phyloP scores from a whole-genome alignment of 306 rosid genomes.

The Trifolium subterraneum region DNA sequence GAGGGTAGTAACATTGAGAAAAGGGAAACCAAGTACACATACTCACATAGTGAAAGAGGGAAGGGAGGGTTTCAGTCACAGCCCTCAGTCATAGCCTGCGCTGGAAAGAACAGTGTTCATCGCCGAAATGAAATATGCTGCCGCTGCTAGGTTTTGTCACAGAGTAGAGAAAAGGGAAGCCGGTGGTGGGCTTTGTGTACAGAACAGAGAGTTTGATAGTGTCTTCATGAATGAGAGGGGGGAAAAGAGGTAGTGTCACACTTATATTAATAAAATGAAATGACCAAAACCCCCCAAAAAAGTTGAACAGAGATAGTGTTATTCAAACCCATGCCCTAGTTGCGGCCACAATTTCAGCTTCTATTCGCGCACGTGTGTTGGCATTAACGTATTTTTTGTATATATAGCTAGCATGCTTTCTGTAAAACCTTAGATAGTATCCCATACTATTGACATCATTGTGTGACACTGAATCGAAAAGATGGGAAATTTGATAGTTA shows the following conservation, averaged over 20 bases:
- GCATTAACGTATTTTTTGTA: no score
- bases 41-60: neutral
- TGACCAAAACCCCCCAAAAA: neutral
- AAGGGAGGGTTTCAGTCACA: neutral
- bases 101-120: neutral
- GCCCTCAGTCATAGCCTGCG: neutral
- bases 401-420: no score
- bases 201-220: neutral
- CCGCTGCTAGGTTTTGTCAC: neutral
- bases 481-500: neutral
- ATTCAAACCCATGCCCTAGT: neutral
- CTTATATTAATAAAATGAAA: neutral
- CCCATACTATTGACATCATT: neutral
- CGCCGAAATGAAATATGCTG: neutral
- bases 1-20: no score
- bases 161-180: neutral
- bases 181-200: neutral
- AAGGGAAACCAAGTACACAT: no score
- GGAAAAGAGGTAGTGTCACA: neutral
- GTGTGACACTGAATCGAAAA: neutral
- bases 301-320: neutral
- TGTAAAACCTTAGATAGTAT: no score
- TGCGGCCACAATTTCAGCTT: neutral
- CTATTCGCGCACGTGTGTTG: no score
- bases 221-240: neutral